Evolutionary conservation across 305 asterid genomes (phyloP).

Genomic region (Fraxinus sp.): DNA sequence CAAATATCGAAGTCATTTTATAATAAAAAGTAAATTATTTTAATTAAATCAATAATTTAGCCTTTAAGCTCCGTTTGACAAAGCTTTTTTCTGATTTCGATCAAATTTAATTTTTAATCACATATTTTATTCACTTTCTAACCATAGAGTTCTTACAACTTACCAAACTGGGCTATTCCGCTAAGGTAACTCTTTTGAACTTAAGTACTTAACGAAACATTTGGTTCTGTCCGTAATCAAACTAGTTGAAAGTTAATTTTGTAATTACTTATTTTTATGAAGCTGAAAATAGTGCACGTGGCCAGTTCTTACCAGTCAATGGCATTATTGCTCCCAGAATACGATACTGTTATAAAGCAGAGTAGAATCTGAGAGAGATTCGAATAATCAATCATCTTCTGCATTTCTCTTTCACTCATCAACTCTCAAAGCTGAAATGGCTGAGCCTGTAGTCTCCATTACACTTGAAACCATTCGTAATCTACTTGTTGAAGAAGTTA

Average conservation of each 20-base stretch:
- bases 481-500: conserved; percentile 28
- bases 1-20: background rate
- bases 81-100: too few relatives aligned
- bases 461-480: conserved; percentile 21
- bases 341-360: too few relatives aligned
- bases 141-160: background rate
- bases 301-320: background rate
- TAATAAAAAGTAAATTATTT: too few relatives aligned
- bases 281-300: background rate
- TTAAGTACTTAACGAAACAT: background rate
- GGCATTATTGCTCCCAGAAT: background rate
- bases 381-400: background rate
- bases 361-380: background rate
- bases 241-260: background rate
- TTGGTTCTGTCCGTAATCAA: background rate
- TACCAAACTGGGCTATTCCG: background rate
- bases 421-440: conserved; percentile 20
- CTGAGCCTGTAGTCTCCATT: conserved; percentile 35
- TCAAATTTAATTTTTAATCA: background rate
- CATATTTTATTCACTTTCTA: background rate
- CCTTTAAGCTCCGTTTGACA: background rate
- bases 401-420: background rate
- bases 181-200: background rate
- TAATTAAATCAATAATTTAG: too few relatives aligned
- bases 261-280: too few relatives aligned